Percentiles rank a stretch among this genome's conserved stretches.
phyloP scores from a whole-genome alignment of 2,329 filamentous ascomycete species.

The Escovopsis weberi region DNA sequence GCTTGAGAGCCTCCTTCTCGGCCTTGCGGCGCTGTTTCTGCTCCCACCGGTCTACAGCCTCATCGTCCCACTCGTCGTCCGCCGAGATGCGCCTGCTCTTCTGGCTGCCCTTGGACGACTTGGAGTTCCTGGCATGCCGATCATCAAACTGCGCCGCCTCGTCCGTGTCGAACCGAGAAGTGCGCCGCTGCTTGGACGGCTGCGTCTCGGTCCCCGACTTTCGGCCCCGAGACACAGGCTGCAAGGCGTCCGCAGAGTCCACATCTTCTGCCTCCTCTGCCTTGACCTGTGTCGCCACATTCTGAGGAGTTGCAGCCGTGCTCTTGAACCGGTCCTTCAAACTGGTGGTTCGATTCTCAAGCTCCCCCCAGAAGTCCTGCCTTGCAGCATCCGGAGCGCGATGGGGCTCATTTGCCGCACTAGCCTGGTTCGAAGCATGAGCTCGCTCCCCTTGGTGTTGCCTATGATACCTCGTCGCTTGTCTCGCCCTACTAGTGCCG shows the following conservation, averaged over 20 bases:
- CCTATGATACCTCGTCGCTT: neutral
- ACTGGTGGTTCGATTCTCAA: slow-evolving; percentile 9
- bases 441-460: slow-evolving; percentile 2
- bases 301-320: neutral
- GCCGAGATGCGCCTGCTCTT: slow-evolving; percentile 7
- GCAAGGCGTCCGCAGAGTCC: neutral
- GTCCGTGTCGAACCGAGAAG: slow-evolving; percentile 17
- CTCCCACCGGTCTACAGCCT: slow-evolving; percentile 21
- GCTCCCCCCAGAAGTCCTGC: slow-evolving; percentile 13
- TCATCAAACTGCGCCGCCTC: slow-evolving; percentile 8
- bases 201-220: slow-evolving; percentile 3
- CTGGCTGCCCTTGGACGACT: slow-evolving; percentile 10
- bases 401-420: neutral
- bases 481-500: slow-evolving; percentile 7
- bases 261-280: neutral
- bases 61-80: slow-evolving; percentile 26
- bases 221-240: neutral
- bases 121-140: slow-evolving; percentile 12
- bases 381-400: neutral
- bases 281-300: neutral
- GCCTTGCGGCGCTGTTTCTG: slow-evolving; percentile 26
- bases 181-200: slow-evolving; percentile 12
- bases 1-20: slow-evolving; percentile 24
- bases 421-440: neutral
- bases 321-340: slow-evolving; percentile 6